Percentiles rank a stretch among this genome's conserved stretches.
Evolutionary conservation across 2,329 filamentous ascomycete species (phyloP).

Genomic region (Knufia fluminis): DNA sequence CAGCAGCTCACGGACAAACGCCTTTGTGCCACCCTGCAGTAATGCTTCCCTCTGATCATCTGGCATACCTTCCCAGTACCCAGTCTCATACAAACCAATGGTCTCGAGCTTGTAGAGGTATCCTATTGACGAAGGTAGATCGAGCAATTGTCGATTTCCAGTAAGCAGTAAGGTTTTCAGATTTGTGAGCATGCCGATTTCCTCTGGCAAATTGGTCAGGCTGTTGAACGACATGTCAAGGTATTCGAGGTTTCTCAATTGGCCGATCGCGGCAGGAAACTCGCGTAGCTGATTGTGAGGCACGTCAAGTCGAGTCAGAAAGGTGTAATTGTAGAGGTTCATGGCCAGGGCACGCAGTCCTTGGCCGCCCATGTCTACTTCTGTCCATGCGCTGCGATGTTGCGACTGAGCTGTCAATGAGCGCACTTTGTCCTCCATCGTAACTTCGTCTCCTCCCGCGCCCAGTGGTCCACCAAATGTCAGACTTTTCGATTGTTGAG

Average conservation of each 20-base stretch:
- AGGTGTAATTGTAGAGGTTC: slow-evolving; percentile 72
- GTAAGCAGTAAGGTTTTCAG: slow-evolving; percentile 78
- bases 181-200: slow-evolving; percentile 95
- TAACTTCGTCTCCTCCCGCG: slow-evolving; percentile 39
- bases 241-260: slow-evolving; percentile 68
- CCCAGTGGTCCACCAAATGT: slow-evolving; percentile 38
- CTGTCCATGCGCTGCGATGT: slow-evolving; percentile 73
- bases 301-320: slow-evolving; percentile 85
- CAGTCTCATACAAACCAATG: slow-evolving; percentile 62
- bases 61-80: slow-evolving; percentile 67
- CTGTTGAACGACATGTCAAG: slow-evolving; percentile 87
- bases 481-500: slow-evolving; percentile 39
- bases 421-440: slow-evolving; percentile 52
- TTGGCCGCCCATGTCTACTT: slow-evolving; percentile 92
- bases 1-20: slow-evolving; percentile 70
- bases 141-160: slow-evolving; percentile 70
- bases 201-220: slow-evolving; percentile 68
- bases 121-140: slow-evolving; percentile 76
- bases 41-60: slow-evolving; percentile 69
- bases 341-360: slow-evolving; percentile 73
- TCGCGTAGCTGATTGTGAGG: slow-evolving; percentile 81
- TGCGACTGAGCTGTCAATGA: slow-evolving; percentile 49
- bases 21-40: slow-evolving; percentile 77
- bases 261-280: slow-evolving; percentile 72
- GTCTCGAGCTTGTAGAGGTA: slow-evolving; percentile 81